A percentile compares a stretch with the other conserved stretches of the same genome.
phyloP scores from a whole-genome alignment of 2,329 filamentous ascomycete genomes.

The Penicillium carneum region DNA sequence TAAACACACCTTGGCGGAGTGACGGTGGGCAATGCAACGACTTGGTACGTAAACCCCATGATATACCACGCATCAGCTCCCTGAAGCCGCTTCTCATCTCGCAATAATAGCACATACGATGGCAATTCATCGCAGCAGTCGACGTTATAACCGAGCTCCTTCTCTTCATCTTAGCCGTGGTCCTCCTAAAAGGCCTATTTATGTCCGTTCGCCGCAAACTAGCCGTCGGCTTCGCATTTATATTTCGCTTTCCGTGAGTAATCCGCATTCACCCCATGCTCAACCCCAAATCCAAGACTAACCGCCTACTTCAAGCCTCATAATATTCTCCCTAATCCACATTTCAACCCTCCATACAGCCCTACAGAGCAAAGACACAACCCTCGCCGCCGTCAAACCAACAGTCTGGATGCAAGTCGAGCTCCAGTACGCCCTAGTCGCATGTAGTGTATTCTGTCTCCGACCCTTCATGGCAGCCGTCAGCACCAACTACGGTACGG shows the following conservation, averaged over 20 bases:
- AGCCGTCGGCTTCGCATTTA: constrained; percentile 44
- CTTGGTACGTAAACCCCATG: constrained; percentile 30
- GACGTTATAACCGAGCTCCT: constrained; percentile 48
- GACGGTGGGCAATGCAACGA: constrained; percentile 37
- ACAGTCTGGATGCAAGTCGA: constrained; percentile 49
- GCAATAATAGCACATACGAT: constrained; percentile 38
- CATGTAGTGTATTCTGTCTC: constrained; percentile 49
- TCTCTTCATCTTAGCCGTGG: constrained; percentile 41
- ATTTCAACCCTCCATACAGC: constrained; percentile 42
- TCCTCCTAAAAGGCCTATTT: constrained; percentile 43
- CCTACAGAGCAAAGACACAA: constrained; percentile 45
- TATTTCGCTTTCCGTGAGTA: constrained; percentile 49
- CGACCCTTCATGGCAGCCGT: constrained; percentile 49
- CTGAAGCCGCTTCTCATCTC: not conserved
- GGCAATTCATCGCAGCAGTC: constrained; percentile 46
- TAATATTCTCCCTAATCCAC: constrained; percentile 48
- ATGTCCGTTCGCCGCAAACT: constrained; percentile 45
- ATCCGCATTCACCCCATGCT: not conserved
- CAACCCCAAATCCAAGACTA: not conserved
- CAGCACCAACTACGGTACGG: constrained; percentile 48
- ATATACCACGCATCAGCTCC: not conserved
- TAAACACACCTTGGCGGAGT: constrained; percentile 47
- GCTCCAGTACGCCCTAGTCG: constrained; percentile 47
- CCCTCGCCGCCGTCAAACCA: constrained; percentile 44
- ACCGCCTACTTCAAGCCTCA: constrained; percentile 39